Percentiles rank a stretch among this genome's conserved stretches.
These are phyloP conservation scores for Yamadazyma aaseri DNA, from an alignment of 1,139 yeast genomes.

Conservation along the genomic window DNA sequence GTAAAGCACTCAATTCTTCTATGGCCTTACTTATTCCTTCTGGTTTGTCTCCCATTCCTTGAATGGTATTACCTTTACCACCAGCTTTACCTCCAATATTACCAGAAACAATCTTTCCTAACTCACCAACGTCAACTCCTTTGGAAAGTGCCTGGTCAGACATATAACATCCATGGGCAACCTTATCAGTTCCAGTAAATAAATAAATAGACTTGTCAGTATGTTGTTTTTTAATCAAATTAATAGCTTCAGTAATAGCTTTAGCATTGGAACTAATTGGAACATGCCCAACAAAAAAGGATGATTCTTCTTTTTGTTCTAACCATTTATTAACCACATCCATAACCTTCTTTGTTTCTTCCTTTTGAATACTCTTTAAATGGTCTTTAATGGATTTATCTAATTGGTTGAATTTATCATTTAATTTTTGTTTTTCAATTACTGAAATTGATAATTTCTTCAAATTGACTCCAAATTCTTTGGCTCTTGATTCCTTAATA, in stretches of 20 bases:
- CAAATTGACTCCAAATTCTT: constrained; percentile 79
- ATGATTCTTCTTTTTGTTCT: constrained; percentile 38
- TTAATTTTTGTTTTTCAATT: constrained; percentile 72
- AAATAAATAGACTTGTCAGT: constrained; percentile 78
- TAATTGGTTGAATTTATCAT: constrained; percentile 66
- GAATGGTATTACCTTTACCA: constrained; percentile 95
- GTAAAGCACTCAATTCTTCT: constrained; percentile 57
- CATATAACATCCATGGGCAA: constrained; percentile 93
- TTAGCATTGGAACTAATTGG: constrained; percentile 83
- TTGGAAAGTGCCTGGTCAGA: constrained; percentile 68
- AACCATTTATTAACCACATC: constrained; percentile 79
- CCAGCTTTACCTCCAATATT: constrained; percentile 97
- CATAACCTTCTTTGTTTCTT: constrained; percentile 76
- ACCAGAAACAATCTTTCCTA: constrained; percentile 68
- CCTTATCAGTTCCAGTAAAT: constrained; percentile 79
- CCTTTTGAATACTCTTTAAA: constrained; percentile 81
- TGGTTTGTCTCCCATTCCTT: constrained; percentile 92
- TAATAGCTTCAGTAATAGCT: constrained; percentile 91
- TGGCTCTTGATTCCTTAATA: constrained; percentile 72
- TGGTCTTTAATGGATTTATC: constrained; percentile 90
- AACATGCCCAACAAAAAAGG: constrained; percentile 64
- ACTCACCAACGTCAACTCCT: constrained; percentile 73
- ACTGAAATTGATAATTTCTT: constrained; percentile 84
- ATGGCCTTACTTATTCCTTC: constrained; percentile 71
- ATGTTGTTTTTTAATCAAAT: constrained; percentile 74